Evolutionary conservation across 2,329 filamentous ascomycete species (phyloP).

Genomic region (Paecilomyces fulvus): DNA sequence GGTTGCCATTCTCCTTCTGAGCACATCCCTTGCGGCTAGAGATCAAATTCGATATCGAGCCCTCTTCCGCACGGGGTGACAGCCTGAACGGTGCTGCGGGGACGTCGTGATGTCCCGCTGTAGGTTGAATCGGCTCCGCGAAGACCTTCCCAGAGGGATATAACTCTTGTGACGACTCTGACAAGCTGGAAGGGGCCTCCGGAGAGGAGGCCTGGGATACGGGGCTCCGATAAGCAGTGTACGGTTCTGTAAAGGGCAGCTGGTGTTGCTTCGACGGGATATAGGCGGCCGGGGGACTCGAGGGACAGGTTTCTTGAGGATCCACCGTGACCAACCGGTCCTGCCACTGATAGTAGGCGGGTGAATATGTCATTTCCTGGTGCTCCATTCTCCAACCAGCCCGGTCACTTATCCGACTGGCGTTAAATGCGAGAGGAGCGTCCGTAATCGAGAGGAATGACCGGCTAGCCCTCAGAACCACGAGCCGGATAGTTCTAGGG

Average conservation of each 20-base stretch:
- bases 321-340: neutral
- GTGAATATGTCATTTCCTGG: slow-evolving; percentile 29
- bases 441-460: neutral
- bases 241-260: neutral
- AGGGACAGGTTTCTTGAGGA: slow-evolving; percentile 4
- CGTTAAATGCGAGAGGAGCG: slow-evolving; percentile 1
- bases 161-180: slow-evolving; percentile 15
- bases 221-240: neutral
- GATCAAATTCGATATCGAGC: slow-evolving; percentile 14
- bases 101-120: slow-evolving; percentile 1
- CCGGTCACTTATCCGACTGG: neutral
- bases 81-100: slow-evolving; percentile 16
- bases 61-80: slow-evolving; percentile 14
- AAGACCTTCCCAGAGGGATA: slow-evolving; percentile 11
- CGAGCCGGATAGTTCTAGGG: slow-evolving; percentile 1
- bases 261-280: neutral
- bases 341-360: slow-evolving; percentile 22
- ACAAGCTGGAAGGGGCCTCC: slow-evolving; percentile 14
- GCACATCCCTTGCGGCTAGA: slow-evolving; percentile 17
- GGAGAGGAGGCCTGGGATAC: slow-evolving; percentile 5
- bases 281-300: slow-evolving; percentile 4
- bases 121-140: slow-evolving; percentile 1
- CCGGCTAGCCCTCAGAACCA: neutral
- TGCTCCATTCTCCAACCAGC: slow-evolving; percentile 18
- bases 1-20: slow-evolving; percentile 22